Conservation (phyloP, 2,329 filamentous ascomycete genomes). For the Thelonectria blattea region DNA sequence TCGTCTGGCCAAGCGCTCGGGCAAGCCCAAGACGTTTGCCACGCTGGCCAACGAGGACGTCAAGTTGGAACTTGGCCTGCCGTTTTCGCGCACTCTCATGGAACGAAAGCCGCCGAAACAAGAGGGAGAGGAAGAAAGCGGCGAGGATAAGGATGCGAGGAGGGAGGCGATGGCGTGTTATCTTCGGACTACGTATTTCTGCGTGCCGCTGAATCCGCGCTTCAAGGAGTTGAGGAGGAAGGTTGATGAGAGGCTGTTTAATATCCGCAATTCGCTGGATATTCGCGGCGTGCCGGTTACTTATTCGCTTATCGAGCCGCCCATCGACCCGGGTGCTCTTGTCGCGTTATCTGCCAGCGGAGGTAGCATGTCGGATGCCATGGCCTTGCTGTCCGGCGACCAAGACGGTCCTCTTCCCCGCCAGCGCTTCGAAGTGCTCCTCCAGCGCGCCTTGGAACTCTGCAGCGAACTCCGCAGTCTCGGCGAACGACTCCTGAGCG, state of each 20-base stretch:
- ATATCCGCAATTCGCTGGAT: slow-evolving; percentile 8
- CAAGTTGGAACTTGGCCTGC: background rate
- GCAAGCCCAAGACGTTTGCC: background rate
- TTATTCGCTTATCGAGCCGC: background rate
- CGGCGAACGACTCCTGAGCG: background rate
- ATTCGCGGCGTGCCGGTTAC: slow-evolving; percentile 1
- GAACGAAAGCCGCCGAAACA: background rate
- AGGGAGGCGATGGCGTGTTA: background rate
- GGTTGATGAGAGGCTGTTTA: slow-evolving; percentile 4
- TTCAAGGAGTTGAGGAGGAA: background rate
- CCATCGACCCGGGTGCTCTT: slow-evolving; percentile 3
- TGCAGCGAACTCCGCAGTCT: slow-evolving; percentile 6
- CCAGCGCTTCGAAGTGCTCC: slow-evolving; percentile 11
- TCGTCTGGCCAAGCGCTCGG: background rate
- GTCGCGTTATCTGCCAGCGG: background rate
- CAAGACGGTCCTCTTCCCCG: background rate
- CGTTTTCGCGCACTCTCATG: background rate
- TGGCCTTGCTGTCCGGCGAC: background rate
- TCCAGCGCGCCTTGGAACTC: slow-evolving; percentile 9
- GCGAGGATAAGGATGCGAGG: background rate
- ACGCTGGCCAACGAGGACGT: background rate
- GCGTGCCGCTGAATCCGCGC: background rate
- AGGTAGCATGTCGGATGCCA: background rate
- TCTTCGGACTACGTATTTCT: background rate
- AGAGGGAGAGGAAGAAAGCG: background rate